Conservation (phyloP, 2,329 filamentous ascomycete genomes). For the Trichoderma citrinoviride region DNA sequence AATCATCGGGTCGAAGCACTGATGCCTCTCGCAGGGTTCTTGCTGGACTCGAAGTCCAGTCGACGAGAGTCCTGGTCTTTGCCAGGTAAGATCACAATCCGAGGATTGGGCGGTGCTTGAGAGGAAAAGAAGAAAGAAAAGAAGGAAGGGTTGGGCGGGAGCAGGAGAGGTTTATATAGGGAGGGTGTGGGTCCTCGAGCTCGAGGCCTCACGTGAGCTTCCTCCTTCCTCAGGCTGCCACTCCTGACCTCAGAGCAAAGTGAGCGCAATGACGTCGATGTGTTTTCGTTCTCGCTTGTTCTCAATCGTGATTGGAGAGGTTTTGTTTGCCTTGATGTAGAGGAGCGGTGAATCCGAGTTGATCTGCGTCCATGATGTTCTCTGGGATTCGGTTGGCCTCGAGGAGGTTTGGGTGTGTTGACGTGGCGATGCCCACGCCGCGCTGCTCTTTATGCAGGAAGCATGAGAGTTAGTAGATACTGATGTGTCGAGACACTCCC, state of each 20-base stretch:
- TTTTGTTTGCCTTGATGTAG: neutral
- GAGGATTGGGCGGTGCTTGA: conserved; percentile 1
- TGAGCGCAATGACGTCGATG: conserved; percentile 1
- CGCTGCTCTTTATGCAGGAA: neutral
- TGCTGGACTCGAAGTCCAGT: neutral
- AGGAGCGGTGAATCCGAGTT: neutral
- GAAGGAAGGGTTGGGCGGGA: conserved; percentile 1
- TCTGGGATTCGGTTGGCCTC: conserved; percentile 2
- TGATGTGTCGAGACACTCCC: neutral
- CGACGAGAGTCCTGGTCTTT: neutral
- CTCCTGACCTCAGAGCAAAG: neutral
- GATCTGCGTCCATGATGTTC: neutral
- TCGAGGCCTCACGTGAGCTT: conserved; percentile 18
- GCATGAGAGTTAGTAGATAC: too few species aligned
- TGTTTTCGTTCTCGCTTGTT: neutral
- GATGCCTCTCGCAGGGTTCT: neutral
- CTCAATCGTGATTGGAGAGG: neutral
- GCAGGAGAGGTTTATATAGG: conserved; percentile 22
- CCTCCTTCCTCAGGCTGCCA: conserved; percentile 11
- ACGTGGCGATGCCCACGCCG: neutral
- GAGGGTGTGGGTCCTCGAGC: neutral
- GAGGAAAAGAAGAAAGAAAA: conserved; percentile 15
- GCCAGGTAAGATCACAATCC: neutral
- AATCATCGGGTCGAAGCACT: conserved; percentile 13
- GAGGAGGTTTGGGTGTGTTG: neutral